Conservation (phyloP, 176 grass and related monocot genomes). For the Saccharum spontaneum region DNA sequence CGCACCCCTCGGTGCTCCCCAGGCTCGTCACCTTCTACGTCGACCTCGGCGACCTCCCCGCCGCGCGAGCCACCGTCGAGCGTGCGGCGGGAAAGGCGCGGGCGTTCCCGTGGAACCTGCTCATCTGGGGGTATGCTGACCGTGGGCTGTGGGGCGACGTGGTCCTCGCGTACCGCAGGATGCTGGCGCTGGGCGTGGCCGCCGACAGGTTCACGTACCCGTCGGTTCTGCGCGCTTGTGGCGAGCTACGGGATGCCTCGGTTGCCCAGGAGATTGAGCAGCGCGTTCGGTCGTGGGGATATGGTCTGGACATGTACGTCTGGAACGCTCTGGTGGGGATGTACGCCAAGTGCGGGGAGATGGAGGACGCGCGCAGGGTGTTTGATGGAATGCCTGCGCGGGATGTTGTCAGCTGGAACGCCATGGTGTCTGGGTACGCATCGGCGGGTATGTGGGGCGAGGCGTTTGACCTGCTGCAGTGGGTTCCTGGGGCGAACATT, state of each 20-base stretch:
- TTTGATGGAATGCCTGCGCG: constrained; percentile 58
- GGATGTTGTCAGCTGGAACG: constrained; percentile 66
- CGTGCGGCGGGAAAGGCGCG: constrained; percentile 20
- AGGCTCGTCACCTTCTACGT: constrained; percentile 50
- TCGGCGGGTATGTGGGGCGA: neutral
- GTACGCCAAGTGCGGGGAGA: constrained; percentile 49
- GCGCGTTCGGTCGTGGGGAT: neutral
- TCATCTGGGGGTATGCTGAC: constrained; percentile 43
- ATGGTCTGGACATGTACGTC: constrained; percentile 55
- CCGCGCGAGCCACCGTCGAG: constrained; percentile 39
- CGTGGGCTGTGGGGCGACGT: constrained; percentile 35
- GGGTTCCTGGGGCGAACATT: constrained; percentile 33
- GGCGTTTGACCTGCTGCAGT: constrained; percentile 39
- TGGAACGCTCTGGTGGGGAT: constrained; percentile 62
- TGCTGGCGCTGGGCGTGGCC: constrained; percentile 34
- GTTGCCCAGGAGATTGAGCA: constrained; percentile 35
- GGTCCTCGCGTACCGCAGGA: constrained; percentile 36
- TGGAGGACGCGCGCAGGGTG: constrained; percentile 39
- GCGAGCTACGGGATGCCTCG: constrained; percentile 42
- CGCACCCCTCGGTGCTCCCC: constrained; percentile 48
- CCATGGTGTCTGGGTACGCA: constrained; percentile 43
- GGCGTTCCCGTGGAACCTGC: constrained; percentile 64
- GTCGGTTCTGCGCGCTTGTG: constrained; percentile 56
- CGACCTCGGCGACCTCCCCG: constrained; percentile 10
- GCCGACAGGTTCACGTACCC: constrained; percentile 61